phyloP scores from a whole-genome alignment of 2,329 filamentous ascomycete genomes.

The Cercospora sp. region DNA sequence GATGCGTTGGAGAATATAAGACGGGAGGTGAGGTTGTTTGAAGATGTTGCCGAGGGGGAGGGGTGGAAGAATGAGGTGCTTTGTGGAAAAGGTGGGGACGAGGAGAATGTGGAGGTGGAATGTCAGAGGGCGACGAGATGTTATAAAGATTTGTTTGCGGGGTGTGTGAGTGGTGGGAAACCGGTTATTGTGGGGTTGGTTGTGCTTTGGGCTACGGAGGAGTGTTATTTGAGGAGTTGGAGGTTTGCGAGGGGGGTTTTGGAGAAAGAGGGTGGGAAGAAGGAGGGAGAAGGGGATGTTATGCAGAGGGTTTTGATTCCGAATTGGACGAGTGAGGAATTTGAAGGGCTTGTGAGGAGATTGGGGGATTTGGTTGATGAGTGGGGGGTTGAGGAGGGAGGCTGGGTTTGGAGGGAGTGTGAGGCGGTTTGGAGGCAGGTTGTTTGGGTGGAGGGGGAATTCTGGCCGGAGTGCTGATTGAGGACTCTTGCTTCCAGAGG shows the following conservation, averaged over 20 bases:
- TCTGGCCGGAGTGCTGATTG: conserved; percentile 46
- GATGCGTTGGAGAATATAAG: conserved; percentile 66
- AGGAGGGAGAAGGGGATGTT: conserved; percentile 44
- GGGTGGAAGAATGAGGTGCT: conserved; percentile 50
- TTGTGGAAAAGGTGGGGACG: neutral
- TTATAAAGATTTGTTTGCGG: conserved; percentile 61
- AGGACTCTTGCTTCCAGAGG: too few relatives aligned
- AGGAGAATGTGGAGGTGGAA: conserved; percentile 31
- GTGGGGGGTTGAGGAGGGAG: conserved; percentile 43
- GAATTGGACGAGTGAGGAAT: conserved; percentile 53
- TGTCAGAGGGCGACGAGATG: conserved; percentile 40
- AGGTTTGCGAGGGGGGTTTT: conserved; percentile 42
- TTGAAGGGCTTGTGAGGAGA: conserved; percentile 51
- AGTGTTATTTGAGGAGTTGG: conserved; percentile 53
- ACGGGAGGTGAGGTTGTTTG: conserved; percentile 66
- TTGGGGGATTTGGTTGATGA: conserved; percentile 47
- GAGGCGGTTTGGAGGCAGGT: conserved; percentile 52
- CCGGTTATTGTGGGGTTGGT: conserved; percentile 66
- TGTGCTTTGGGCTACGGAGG: conserved; percentile 73
- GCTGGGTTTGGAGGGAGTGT: conserved; percentile 52
- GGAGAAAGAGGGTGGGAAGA: neutral
- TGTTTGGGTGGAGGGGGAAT: conserved; percentile 50
- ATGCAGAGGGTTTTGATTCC: conserved; percentile 53
- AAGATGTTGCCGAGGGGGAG: conserved; percentile 57
- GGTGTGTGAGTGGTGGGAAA: conserved; percentile 52